Percentiles rank a stretch among this genome's conserved stretches.
These are phyloP conservation scores for Ogataea henricii DNA, from an alignment of 805 yeast genomes.

Conservation along the genomic window DNA sequence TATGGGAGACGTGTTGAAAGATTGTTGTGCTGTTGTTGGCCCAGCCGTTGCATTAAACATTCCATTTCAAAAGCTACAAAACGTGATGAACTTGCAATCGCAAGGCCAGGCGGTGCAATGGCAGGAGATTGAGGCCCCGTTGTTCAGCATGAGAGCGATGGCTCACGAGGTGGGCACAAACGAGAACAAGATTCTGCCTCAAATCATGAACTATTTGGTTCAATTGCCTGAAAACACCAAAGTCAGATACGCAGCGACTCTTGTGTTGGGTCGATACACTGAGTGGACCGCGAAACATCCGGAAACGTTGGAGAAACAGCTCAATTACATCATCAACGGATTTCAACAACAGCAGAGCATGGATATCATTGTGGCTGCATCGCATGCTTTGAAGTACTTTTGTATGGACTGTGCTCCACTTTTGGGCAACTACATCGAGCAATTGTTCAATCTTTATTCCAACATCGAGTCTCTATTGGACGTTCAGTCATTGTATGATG, in stretches of 20 bases:
- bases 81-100: conserved; percentile 35
- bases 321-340: conserved; percentile 81
- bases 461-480: conserved; percentile 58
- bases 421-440: conserved; percentile 68
- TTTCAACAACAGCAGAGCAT: conserved; percentile 43
- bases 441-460: conserved; percentile 72
- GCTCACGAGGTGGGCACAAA: conserved; percentile 79
- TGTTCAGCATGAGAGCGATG: conserved; percentile 90
- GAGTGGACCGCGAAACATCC: conserved; percentile 93
- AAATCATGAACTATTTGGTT: conserved; percentile 66
- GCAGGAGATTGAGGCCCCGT: conserved; percentile 89
- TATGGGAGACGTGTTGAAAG: conserved; percentile 97
- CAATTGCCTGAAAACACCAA: conserved; percentile 83
- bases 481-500: conserved; percentile 68
- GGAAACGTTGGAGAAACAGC: conserved; percentile 75
- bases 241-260: conserved; percentile 87
- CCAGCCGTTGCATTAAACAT: conserved; percentile 65
- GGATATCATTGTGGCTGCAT: conserved; percentile 78
- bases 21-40: conserved; percentile 91
- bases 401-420: conserved; percentile 84
- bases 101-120: conserved; percentile 51
- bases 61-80: conserved; percentile 64
- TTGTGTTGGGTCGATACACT: conserved; percentile 94
- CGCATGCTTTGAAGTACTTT: conserved; percentile 91
- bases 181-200: conserved; percentile 70